Evolutionary conservation across 2,329 filamentous ascomycete genomes (phyloP), one percentile per base, ranked within the genome.

Genomic region (Cladorrhinum sp.): DNA sequence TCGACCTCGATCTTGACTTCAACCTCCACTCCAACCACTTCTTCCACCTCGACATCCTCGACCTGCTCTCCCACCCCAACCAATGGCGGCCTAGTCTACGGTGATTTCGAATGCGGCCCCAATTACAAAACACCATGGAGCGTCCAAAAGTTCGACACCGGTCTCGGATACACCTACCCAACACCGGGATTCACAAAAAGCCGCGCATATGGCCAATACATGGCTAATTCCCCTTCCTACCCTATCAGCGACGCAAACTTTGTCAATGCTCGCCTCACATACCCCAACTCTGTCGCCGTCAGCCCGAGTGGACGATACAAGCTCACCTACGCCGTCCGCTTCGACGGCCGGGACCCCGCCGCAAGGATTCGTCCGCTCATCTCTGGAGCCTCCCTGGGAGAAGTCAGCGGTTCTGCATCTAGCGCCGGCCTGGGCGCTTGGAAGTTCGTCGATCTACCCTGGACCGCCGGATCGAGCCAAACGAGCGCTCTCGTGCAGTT

Each of bases 51-150:
- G 18, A 52, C 50, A n/a, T 2, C 25, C 25, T 23, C 50, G 5
- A 12, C 50, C 2, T 53, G 50, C 16, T 27, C 29, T 9, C 51
- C 62, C 48, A 55, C 62, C 1, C 27, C 58, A 5, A 55, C 54
- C 38, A 58, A 55, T 27, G 57, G 53, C 52, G 32, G 56, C 16
- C 18, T 65, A 20, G 23, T 55, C 18, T 58, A 64, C 54, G 60
- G 62, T 3, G 61, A 62, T 45, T 62, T 62, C 20, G 61, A 62
- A 22, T 62, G 61, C 27, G 54, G 23, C 0, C 13, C 45, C 1
- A 36, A 36, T 16, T 36, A 36, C 9, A 8, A 12, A 4, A 25
- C 52, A 6, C 59, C 60, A 0, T 64, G 62, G 62, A 57, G 20
- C 2, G 22, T 55, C 24, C 18, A 59, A 27, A 36, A 62, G n/a